Evolutionary conservation across 345 rosid species (phyloP).

Genomic region (Salix udensis): DNA sequence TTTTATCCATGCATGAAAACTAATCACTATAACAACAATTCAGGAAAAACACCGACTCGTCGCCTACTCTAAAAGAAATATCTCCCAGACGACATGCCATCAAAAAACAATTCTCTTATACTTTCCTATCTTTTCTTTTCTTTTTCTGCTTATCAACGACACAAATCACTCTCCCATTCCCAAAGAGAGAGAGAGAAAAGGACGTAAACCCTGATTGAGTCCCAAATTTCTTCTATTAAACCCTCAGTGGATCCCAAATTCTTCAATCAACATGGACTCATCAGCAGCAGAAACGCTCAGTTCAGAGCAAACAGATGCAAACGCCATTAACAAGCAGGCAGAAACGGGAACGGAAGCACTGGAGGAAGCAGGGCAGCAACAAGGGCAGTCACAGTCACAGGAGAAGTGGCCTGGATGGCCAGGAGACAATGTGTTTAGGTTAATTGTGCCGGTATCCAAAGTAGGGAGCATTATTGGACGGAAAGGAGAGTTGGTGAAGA

Average conservation of each 20-base stretch:
- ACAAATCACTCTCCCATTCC: background rate
- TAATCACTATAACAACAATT: too few relatives aligned
- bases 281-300: background rate
- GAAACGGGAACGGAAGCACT: background rate
- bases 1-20: too few relatives aligned
- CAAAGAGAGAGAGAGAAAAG: background rate
- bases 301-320: background rate
- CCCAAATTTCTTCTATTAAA: background rate
- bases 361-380: background rate
- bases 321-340: background rate
- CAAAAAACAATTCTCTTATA: too few relatives aligned
- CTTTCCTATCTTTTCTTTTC: too few relatives aligned
- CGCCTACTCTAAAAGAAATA: too few relatives aligned
- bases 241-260: background rate
- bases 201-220: background rate
- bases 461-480: constrained; percentile 88
- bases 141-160: background rate
- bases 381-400: background rate
- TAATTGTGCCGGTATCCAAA: constrained; percentile 65
- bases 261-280: background rate
- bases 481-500: constrained; percentile 80
- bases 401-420: constrained; percentile 87
- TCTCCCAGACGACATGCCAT: too few relatives aligned
- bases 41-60: too few relatives aligned
- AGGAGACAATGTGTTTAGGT: constrained; percentile 71